Evolutionary conservation across 306 rosid species (phyloP).

Genomic region (Rosa lucieae): DNA sequence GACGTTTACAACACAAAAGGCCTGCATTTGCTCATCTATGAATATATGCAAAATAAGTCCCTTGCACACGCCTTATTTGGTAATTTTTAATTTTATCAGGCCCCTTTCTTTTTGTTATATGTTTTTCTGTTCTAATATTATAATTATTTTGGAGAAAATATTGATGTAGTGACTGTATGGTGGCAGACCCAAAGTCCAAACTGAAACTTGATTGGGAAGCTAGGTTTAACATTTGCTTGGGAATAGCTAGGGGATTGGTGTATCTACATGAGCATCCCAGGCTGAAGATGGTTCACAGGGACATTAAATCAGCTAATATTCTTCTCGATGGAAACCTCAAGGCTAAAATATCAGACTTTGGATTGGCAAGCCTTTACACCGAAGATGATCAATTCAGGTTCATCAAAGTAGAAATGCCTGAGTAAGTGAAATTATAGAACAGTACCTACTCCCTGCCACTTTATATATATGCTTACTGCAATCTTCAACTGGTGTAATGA

Average conservation of each 20-base stretch:
- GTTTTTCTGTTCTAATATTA: no score
- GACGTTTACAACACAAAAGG: no score
- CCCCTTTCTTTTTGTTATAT: no score
- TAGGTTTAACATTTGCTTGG: slow-evolving; percentile 1
- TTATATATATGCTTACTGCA: no score
- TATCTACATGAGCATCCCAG: neutral
- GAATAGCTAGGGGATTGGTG: neutral
- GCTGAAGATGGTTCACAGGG: slow-evolving; percentile 3
- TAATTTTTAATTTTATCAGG: no score
- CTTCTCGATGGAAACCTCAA: neutral
- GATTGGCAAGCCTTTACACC: no score
- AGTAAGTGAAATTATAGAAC: neutral
- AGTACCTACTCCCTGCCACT: no score
- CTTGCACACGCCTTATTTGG: no score
- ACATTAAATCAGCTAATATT: neutral
- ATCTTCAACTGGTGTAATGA: no score
- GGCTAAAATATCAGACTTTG: slow-evolving; percentile 2
- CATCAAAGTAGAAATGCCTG: neutral
- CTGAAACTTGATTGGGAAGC: neutral
- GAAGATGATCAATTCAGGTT: neutral
- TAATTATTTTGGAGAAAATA: no score
- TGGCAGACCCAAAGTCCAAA: neutral
- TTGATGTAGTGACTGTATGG: neutral
- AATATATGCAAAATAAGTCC: no score
- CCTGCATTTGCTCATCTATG: no score